Evolutionary conservation across 176 grass and related monocot species (phyloP).

Genomic region (Paspalum vaginatum): DNA sequence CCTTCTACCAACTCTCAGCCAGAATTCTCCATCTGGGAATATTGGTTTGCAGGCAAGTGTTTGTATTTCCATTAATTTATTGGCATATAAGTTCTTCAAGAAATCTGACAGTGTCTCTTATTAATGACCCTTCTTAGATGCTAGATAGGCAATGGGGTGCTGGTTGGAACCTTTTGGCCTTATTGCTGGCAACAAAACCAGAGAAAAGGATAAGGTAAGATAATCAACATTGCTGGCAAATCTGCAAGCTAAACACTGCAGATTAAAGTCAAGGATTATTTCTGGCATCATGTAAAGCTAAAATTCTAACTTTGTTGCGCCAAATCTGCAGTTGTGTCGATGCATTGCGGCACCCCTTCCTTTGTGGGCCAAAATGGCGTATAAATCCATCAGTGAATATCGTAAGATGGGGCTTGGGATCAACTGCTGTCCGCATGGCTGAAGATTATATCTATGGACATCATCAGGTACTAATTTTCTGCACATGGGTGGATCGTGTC

Average conservation of each 20-base stretch:
- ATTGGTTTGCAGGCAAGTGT: constrained; percentile 74
- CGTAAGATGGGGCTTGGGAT: constrained; percentile 87
- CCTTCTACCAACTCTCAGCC: constrained; percentile 72
- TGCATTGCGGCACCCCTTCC: constrained; percentile 91
- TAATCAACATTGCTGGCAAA: constrained; percentile 13
- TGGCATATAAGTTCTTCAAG: constrained; percentile 30
- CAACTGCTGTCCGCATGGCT: constrained; percentile 85
- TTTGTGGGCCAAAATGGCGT: constrained; percentile 95
- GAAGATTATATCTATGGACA: constrained; percentile 97
- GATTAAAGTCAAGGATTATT: constrained; percentile 14
- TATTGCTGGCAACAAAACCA: constrained; percentile 82
- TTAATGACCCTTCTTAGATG: constrained; percentile 63
- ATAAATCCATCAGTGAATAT: constrained; percentile 71
- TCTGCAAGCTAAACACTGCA: constrained; percentile 20
- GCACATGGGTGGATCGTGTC: constrained; percentile 6
- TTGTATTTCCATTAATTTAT: constrained; percentile 25
- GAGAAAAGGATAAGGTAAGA: constrained; percentile 89
- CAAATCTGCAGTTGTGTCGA: constrained; percentile 66
- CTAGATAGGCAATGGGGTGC: constrained; percentile 89
- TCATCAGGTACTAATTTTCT: constrained; percentile 67
- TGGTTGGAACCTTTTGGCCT: constrained; percentile 94
- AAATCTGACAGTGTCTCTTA: constrained; percentile 29
- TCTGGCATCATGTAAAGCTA: constrained; percentile 14
- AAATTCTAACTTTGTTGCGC: constrained; percentile 24
- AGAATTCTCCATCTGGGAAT: constrained; percentile 81